Evolutionary conservation across 768 basidiomycete genomes (phyloP).

Genomic region (Pleurotus sapidus): DNA sequence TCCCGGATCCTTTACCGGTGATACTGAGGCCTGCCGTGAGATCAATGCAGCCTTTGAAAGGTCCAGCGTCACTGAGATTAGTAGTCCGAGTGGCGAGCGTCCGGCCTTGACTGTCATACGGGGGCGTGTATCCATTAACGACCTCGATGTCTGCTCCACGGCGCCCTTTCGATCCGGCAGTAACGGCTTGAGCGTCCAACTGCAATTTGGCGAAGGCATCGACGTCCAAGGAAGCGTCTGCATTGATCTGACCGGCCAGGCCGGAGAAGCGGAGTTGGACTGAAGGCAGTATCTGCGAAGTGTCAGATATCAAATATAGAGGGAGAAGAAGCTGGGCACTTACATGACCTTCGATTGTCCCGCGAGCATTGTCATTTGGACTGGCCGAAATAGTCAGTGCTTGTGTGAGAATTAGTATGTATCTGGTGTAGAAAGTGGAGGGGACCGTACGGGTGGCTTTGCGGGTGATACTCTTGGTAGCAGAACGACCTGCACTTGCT

Average conservation of each 20-base stretch:
- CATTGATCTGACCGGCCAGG: not conserved
- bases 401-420: not conserved
- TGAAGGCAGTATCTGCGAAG: not conserved
- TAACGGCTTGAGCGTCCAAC: not conserved
- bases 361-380: not conserved
- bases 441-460: not conserved
- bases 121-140: not conserved
- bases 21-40: not conserved
- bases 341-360: not conserved
- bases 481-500: not conserved
- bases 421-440: not conserved
- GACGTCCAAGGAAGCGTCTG: not conserved
- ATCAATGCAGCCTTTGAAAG: not conserved
- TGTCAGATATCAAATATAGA: not conserved
- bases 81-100: not conserved
- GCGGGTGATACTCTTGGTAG: not conserved
- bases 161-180: not conserved
- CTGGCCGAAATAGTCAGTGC: not conserved
- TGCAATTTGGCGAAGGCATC: conserved; percentile 4
- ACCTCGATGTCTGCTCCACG: not conserved
- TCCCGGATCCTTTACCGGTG: not conserved
- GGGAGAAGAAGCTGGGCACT: not conserved
- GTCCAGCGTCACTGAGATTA: not conserved
- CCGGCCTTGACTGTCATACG: not conserved
- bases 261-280: not conserved